Base-by-base conservation (phyloP, 371 early-diverging fungal genomes). In the Phascolomyces articulosus region DNA sequence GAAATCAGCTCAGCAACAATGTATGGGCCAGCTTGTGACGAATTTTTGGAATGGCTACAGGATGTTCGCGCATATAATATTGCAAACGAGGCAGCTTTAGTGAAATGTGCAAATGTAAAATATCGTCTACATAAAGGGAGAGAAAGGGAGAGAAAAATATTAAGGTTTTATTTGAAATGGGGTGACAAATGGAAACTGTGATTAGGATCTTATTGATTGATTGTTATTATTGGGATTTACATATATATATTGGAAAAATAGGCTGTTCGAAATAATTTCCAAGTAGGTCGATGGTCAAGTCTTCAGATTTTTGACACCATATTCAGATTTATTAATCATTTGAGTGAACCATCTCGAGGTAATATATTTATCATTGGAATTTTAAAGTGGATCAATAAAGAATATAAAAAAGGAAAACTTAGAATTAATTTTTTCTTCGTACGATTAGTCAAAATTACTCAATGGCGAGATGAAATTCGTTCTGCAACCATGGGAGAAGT, bases 1-100 rank as follows among this genome's bases (percentile, higher is more conserved):
- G 77, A 79, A 26, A 55, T 79, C n/a, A 58, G 58, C 10, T 48
- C 69, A 6, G 47, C 70, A 31, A 24, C 63, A 0, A 71, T 69
- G 1, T 80, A 66, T 53, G 81, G 78, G 10, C 61, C 58, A 15
- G 81, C 78, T 18, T 78, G 78, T 40, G 81, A 80, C 55, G 81
- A 80, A 18, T 65, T 80, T 29, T 23, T 67, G 15, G 58, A 58
- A 21, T 75, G 78, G 81, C 47, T 77, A 9, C 62, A 58, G n/a
- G 81, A 80, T 63, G 13, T 21, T n/a, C 58, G 73, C 16, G 76
- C 74, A 7, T 80, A 74, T 54, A 71, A 72, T 27, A 21, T 40
- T 20, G 21, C 34, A 4, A 72, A 78, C 48, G 78, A 80, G 55
- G 40, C 31, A 6, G 71, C 69, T 0, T 26, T 80, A n/a, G 48